These are phyloP conservation scores for Hemerocallis citrina DNA, from an alignment of 106 monocot species.

Conservation along the genomic window DNA sequence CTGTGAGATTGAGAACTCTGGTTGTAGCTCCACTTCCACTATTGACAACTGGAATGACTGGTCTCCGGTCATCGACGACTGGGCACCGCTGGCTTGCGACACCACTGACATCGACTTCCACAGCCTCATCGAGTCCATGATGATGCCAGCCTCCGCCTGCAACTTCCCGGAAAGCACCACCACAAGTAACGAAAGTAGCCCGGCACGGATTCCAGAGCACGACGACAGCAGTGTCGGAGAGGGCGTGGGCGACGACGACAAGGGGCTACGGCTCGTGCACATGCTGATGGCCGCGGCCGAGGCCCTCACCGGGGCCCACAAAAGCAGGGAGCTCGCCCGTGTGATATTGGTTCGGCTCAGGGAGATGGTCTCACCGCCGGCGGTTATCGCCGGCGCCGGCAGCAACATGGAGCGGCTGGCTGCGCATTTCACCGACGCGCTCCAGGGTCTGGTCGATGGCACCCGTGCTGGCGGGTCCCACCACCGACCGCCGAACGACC, in stretches of 20 bases:
- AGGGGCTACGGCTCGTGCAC: slow-evolving; percentile 26
- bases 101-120: slow-evolving; percentile 10
- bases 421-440: slow-evolving; percentile 42
- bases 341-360: slow-evolving; percentile 70
- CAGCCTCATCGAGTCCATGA: slow-evolving; percentile 11
- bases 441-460: slow-evolving; percentile 25
- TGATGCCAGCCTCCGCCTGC: neutral
- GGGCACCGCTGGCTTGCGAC: slow-evolving; percentile 2
- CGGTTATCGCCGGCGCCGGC: neutral
- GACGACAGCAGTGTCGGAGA: too few species aligned
- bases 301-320: slow-evolving; percentile 18
- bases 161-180: neutral
- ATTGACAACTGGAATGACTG: slow-evolving; percentile 9
- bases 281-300: slow-evolving; percentile 37
- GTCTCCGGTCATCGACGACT: slow-evolving; percentile 13
- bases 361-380: slow-evolving; percentile 19
- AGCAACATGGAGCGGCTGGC: slow-evolving; percentile 42
- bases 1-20: slow-evolving; percentile 12
- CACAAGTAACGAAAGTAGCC: neutral
- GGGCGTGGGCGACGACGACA: neutral
- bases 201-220: too few species aligned
- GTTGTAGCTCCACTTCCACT: slow-evolving; percentile 21
- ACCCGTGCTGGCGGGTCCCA: neutral
- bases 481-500: neutral
- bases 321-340: slow-evolving; percentile 29